Evolutionary conservation across 2,329 filamentous ascomycete genomes (phyloP), one percentile per base, ranked within the genome.

Genomic region (Fusarium euwallaceae): DNA sequence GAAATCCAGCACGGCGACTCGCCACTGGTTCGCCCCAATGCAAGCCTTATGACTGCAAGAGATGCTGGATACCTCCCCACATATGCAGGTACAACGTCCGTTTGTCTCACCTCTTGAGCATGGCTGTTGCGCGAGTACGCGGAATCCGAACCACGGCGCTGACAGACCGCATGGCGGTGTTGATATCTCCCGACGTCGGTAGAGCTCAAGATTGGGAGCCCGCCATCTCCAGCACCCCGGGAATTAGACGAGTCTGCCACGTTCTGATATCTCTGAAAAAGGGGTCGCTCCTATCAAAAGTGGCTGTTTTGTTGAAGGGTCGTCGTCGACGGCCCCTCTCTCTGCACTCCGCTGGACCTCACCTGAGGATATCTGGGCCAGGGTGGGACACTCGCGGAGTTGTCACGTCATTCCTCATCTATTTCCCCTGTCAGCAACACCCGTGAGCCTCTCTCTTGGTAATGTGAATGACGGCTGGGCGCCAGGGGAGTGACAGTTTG

Each of bases 11-110:
- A 64, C 61, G 51, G 55, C 56, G 51, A 68, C 63, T 64, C 64
- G 65, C 58, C 34, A 53, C 45, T 51, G 45, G 59, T 58, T 60
- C 43, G 64, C 66, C 41, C 29, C 45, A 59, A 70, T 67, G 66
- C 67, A 74, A 73, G 71, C 64, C 68, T 69, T 66, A 70, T 45
- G 66, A 60, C 60, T 72, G 67, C 66, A 73, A 55, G 60, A 55
- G 41, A 66, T 70, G 61, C 32, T 34, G 59, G 53, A 67, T 55
- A 62, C 39, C 60, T 70, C 51, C 61, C 72, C 73, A 56, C 64
- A 68, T 66, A 78, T 78, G 76, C 75, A 77, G 67, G 71, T 76
- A 65, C 53, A 69, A 70, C 66, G 27, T 43, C 41, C 32, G 32
- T 29, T 59, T 65, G 61, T 66, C 36, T 67, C 67, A 61, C 34